Percentiles rank a stretch among this genome's conserved stretches.
These are phyloP conservation scores for Rhizophlyctis rosea DNA, from an alignment of 192 early-diverging fungal genomes.

Conservation along the genomic window DNA sequence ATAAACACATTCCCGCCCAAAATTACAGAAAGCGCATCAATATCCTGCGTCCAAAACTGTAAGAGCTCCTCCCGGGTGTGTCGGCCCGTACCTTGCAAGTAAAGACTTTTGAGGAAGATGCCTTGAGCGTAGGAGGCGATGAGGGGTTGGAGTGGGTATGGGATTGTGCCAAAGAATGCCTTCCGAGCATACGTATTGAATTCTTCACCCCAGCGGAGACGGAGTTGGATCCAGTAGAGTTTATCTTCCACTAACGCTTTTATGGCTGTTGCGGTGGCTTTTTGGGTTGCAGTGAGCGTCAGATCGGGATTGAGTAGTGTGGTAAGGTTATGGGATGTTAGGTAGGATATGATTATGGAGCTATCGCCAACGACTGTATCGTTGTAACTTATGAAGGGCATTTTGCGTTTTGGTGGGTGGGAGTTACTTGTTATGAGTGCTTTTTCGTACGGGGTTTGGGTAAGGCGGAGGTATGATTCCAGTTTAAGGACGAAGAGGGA, in stretches of 20 bases:
- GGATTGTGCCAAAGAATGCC: no score
- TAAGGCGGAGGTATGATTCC: conserved; percentile 1
- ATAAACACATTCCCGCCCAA: background rate
- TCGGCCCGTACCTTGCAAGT: background rate
- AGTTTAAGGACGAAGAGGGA: background rate
- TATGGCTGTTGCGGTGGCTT: background rate
- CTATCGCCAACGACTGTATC: background rate
- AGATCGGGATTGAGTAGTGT: background rate
- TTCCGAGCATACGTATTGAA: background rate
- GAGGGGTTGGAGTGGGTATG: background rate
- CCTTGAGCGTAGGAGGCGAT: background rate
- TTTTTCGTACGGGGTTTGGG: background rate
- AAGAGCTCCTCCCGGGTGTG: background rate
- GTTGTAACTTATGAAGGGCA: background rate
- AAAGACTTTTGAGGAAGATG: background rate
- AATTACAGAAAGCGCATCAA: background rate
- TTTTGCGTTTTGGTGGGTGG: background rate
- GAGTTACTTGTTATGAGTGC: background rate
- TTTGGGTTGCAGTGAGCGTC: background rate
- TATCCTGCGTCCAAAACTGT: background rate
- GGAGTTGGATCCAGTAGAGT: background rate
- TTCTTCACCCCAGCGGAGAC: background rate
- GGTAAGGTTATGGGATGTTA: background rate
- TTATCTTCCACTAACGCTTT: background rate
- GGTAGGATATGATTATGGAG: background rate